A percentile compares a stretch with the other conserved stretches of the same genome.
These are phyloP conservation scores for Cladosporium oxysporum DNA, from an alignment of 2,329 filamentous ascomycete species.

Conservation along the genomic window DNA sequence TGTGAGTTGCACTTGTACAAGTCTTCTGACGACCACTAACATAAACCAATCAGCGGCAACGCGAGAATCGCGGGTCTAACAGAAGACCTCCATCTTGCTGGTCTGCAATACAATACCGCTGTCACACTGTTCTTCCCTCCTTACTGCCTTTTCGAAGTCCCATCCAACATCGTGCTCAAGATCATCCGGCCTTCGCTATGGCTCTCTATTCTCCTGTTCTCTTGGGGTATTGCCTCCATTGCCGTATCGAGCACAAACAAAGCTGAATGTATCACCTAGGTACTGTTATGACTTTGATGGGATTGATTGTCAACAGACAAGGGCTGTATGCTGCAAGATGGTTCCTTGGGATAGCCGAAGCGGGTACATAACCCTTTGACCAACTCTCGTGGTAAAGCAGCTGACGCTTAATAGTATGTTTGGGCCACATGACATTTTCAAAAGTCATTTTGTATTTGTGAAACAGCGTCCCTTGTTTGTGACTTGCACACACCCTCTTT, in stretches of 20 bases:
- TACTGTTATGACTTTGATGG: conserved; percentile 15
- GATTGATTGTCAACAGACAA: conserved; percentile 26
- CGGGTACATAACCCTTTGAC: conserved; percentile 18
- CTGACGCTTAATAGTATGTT: background rate
- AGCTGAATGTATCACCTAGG: background rate
- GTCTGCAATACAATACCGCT: conserved; percentile 60
- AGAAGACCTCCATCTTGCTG: conserved; percentile 27
- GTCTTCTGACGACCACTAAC: background rate
- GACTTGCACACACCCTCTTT: background rate
- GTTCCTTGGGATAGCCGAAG: conserved; percentile 26
- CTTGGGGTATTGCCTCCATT: conserved; percentile 24
- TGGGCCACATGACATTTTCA: background rate
- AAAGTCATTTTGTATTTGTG: background rate
- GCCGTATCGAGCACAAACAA: background rate
- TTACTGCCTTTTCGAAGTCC: conserved; percentile 43
- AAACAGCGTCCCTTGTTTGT: background rate
- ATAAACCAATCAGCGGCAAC: conserved; percentile 26
- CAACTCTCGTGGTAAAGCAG: background rate
- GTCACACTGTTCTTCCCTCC: conserved; percentile 62
- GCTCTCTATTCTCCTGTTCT: conserved; percentile 29
- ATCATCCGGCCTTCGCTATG: conserved; percentile 28
- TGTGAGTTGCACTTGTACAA: background rate
- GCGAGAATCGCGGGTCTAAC: conserved; percentile 31
- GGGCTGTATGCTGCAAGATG: conserved; percentile 23
- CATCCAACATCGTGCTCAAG: conserved; percentile 26